A percentile compares a stretch with the other conserved stretches of the same genome.
phyloP scores from a whole-genome alignment of 2,329 filamentous ascomycete genomes.

The Escovopsis sp. region DNA sequence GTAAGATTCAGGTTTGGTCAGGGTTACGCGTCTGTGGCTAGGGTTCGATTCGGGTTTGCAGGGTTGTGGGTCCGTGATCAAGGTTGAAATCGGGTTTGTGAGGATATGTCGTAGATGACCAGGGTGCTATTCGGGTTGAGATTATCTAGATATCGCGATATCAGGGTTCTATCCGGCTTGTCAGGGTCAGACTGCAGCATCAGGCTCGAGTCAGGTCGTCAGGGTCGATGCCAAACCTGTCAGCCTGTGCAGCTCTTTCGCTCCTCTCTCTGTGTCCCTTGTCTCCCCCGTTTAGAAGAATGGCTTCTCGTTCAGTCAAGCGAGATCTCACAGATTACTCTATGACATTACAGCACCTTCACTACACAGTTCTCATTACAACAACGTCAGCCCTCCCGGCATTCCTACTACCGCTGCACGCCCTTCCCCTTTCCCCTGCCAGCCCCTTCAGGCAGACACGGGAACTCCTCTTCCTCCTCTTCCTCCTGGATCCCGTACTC shows the following conservation, averaged over 20 bases:
- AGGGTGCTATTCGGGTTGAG: no score
- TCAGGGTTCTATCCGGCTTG: no score
- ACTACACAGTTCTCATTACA: slow-evolving; percentile 7
- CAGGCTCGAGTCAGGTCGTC: background rate
- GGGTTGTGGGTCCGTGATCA: no score
- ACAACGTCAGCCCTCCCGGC: background rate
- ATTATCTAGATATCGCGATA: no score
- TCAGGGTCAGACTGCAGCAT: no score
- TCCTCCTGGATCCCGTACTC: slow-evolving; percentile 12
- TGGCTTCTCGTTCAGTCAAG: no score
- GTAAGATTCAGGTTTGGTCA: no score
- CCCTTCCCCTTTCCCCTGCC: slow-evolving; percentile 32
- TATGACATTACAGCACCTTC: slow-evolving; percentile 10
- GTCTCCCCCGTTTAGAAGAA: background rate
- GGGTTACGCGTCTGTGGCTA: no score
- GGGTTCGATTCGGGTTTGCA: no score
- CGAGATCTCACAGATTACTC: background rate
- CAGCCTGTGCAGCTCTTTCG: background rate
- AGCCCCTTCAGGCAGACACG: slow-evolving; percentile 20
- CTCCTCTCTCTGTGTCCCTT: background rate
- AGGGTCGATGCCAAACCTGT: background rate
- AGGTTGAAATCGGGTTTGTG: no score
- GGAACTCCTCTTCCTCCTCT: slow-evolving; percentile 18
- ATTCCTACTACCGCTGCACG: slow-evolving; percentile 13
- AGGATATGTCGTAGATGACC: no score